Evolutionary conservation across 148 eudicot genomes (phyloP).

Genomic region (Dianthus caryophyllus): DNA sequence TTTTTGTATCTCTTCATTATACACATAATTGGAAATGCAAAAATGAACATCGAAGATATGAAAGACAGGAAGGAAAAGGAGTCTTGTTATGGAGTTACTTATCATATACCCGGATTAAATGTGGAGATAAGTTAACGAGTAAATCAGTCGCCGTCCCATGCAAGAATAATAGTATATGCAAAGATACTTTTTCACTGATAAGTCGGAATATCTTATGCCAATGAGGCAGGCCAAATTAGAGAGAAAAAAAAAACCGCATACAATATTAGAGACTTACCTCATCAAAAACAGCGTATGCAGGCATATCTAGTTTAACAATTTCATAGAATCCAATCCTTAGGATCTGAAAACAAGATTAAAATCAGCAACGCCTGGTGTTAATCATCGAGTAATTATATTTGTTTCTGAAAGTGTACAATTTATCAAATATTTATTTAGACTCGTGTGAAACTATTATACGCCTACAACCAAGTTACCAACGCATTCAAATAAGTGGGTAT

Average conservation of each 20-base stretch:
- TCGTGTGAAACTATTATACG: no score
- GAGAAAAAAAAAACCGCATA: not conserved
- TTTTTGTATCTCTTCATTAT: not conserved
- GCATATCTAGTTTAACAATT: constrained; percentile 85
- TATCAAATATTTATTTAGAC: no score
- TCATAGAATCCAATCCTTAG: constrained; percentile 91
- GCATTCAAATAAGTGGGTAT: no score
- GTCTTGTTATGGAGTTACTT: not conserved
- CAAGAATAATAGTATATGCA: not conserved
- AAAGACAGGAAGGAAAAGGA: not conserved
- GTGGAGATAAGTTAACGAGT: not conserved
- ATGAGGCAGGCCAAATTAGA: not conserved
- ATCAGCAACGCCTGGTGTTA: not conserved
- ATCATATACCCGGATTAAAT: constrained; percentile 1
- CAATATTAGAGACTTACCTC: constrained; percentile 45
- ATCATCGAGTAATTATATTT: not conserved
- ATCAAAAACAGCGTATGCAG: constrained; percentile 89
- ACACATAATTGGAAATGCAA: no score
- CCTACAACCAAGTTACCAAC: no score
- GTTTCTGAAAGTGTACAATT: not conserved
- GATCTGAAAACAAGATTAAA: constrained; percentile 42
- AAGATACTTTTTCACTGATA: not conserved
- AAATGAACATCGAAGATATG: no score
- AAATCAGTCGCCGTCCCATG: not conserved
- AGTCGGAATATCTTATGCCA: not conserved